Conservation (phyloP, 495 filamentous ascomycete genomes). For the Lophium mytilinum region DNA sequence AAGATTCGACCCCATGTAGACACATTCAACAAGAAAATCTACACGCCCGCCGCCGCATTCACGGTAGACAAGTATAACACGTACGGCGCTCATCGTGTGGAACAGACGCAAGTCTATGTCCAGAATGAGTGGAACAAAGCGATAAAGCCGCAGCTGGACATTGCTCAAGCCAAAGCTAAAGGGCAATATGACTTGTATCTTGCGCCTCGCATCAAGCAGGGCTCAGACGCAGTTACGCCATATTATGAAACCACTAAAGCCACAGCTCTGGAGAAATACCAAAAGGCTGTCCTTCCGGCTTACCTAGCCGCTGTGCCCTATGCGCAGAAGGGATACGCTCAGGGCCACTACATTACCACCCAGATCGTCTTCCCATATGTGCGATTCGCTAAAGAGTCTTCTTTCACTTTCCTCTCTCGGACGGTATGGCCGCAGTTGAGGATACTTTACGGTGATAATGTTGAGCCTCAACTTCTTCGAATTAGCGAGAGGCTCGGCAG, state of each 20-base stretch:
- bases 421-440: conserved; percentile 72
- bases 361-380: conserved; percentile 67
- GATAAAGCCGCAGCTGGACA: conserved; percentile 63
- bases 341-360: conserved; percentile 55
- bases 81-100: conserved; percentile 71
- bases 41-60: conserved; percentile 56
- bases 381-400: conserved; percentile 58
- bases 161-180: conserved; percentile 49
- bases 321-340: conserved; percentile 57
- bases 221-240: conserved; percentile 49
- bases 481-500: conserved; percentile 84
- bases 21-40: conserved; percentile 55
- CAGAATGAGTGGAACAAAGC: conserved; percentile 68
- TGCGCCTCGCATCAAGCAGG: conserved; percentile 63
- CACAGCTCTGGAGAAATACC: conserved; percentile 56
- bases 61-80: conserved; percentile 54
- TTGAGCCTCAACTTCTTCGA: conserved; percentile 88
- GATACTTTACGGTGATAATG: conserved; percentile 77
- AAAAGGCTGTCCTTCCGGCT: conserved; percentile 64
- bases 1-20: conserved; percentile 64
- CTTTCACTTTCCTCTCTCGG: conserved; percentile 58
- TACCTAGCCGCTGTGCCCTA: conserved; percentile 68
- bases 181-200: conserved; percentile 60
- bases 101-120: conserved; percentile 54
- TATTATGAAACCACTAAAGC: conserved; percentile 60